Evolutionary conservation across 305 asterid species (phyloP), one percentile per base, ranked within the genome.

Genomic region (Fraxinus latifolia): DNA sequence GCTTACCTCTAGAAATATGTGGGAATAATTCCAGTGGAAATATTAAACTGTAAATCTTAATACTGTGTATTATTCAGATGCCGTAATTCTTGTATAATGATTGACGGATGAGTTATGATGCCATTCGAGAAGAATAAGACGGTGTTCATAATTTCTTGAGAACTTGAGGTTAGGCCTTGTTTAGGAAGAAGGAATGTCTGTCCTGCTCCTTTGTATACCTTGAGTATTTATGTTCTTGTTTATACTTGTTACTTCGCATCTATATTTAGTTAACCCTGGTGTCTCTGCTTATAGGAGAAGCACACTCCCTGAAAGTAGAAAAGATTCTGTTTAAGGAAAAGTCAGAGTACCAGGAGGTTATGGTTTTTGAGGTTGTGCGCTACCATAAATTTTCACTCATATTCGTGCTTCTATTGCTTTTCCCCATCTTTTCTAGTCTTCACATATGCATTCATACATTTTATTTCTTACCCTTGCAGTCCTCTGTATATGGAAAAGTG

Each of bases 271-370:
- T n/a, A 36, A 58, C 44, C 19, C 32, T 81, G 74, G 44, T 79
- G 32, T 79, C 0, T 79, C 58, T 83, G 55, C 77, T 77, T 84
- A 77, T 84, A 96, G 98, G 99, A 81, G 99, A 96, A 92, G 96
- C 95, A 25, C 98, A 94, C 87, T 96, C 97, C 65, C 81, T 96
- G 83, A 88, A 90, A 87, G 98, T 93, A 76, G 98, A 96, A 77
- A 87, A 91, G 21, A 84, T 94, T 60, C 88, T 96, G 84, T 96
- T 94, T 89, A 83, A 87, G 87, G 98, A 93, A 34, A 90, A 83
- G 89, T 96, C 99, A 29, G 84, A 86, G 85, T 96, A 86, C 85
- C 99, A 96, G 87, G 98, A 94, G 86, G 97, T 96, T 86, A 84
- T 96, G 83, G 97, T 96, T 85, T 96, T 96, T 80, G 90, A 96